These are phyloP conservation scores for Apiotrichum porosum DNA, from an alignment of 1,284 basidiomycete genomes.

Conservation along the genomic window DNA sequence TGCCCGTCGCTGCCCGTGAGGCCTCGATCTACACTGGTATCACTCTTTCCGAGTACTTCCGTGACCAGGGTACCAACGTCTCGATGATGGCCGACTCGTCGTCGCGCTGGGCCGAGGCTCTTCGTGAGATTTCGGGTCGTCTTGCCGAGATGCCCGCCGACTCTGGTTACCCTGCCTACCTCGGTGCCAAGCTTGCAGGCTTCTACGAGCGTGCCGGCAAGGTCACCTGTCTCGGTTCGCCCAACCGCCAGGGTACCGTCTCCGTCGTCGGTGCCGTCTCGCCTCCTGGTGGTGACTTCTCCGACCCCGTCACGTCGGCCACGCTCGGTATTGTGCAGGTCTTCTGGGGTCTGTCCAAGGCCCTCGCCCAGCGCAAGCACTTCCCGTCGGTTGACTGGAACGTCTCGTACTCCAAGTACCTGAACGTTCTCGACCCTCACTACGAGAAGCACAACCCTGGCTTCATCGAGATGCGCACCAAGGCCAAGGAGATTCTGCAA, in stretches of 20 bases:
- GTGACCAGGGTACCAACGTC: conserved; percentile 96
- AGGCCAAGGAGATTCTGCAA: conserved; percentile 93
- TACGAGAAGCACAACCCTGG: conserved; percentile 88
- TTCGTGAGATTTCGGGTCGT: conserved; percentile 99
- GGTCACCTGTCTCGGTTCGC: conserved; percentile 86
- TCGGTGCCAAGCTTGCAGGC: conserved; percentile 88
- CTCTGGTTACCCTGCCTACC: conserved; percentile 97
- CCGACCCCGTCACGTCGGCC: conserved; percentile 94
- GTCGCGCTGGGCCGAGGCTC: conserved; percentile 97
- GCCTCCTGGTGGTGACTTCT: conserved; percentile 98
- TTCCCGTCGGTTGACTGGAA: conserved; percentile 99
- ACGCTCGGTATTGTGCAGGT: conserved; percentile 99
- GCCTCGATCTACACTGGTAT: conserved; percentile 99
- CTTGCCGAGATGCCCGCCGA: conserved; percentile 99
- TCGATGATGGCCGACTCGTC: conserved; percentile 99
- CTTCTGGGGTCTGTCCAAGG: conserved; percentile 57
- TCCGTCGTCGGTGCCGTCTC: conserved; percentile 99
- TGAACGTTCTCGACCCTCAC: conserved; percentile 87
- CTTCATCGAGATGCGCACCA: conserved; percentile 85
- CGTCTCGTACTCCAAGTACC: conserved; percentile 97
- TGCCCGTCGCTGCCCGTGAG: conserved; percentile 99
- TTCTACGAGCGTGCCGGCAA: conserved; percentile 99
- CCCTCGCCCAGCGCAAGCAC: conserved; percentile 82
- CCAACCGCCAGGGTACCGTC: conserved; percentile 82
- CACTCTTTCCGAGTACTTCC: conserved; percentile 98